phyloP scores from a whole-genome alignment of 2,329 filamentous ascomycete genomes.

The Piedraia hortae region DNA sequence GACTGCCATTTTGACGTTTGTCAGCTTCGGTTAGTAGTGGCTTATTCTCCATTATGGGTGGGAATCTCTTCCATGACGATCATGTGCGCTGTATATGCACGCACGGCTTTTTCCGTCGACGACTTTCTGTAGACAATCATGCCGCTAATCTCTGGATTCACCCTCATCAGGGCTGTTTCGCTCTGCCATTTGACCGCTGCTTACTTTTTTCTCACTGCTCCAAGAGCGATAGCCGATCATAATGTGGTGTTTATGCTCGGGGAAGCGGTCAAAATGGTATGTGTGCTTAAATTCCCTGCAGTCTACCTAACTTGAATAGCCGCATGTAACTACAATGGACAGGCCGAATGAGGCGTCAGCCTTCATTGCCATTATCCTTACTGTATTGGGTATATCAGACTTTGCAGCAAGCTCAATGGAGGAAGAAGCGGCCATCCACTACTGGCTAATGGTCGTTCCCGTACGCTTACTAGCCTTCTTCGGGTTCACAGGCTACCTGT shows the following conservation, averaged over 20 bases:
- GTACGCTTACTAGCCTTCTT: conserved; percentile 39
- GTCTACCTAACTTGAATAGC: conserved; percentile 16
- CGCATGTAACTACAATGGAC: conserved; percentile 38
- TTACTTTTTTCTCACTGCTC: conserved; percentile 56
- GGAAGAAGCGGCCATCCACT: conserved; percentile 17
- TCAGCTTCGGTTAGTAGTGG: too few species aligned
- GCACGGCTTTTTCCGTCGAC: too few species aligned
- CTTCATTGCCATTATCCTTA: conserved; percentile 40
- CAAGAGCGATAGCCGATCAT: conserved; percentile 46
- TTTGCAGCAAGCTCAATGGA: conserved; percentile 19
- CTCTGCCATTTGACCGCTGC: conserved; percentile 65
- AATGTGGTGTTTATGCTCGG: conserved; percentile 56
- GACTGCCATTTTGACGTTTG: too few species aligned
- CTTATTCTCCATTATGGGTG: too few species aligned
- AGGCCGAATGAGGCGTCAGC: conserved; percentile 38
- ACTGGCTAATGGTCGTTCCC: conserved; percentile 27
- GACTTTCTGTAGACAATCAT: too few species aligned
- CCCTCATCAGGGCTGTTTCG: conserved; percentile 54
- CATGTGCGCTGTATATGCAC: too few species aligned
- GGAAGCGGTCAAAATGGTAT: conserved; percentile 57
- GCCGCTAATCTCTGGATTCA: conserved; percentile 55
- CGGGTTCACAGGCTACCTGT: conserved; percentile 33
- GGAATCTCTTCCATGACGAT: too few species aligned
- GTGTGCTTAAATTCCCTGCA: conserved; percentile 5
- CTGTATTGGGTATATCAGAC: conserved; percentile 26